Percentiles rank a stretch among this genome's conserved stretches.
These are phyloP conservation scores for Fistulinella prunicolor DNA, from an alignment of 768 basidiomycete genomes.

Conservation along the genomic window DNA sequence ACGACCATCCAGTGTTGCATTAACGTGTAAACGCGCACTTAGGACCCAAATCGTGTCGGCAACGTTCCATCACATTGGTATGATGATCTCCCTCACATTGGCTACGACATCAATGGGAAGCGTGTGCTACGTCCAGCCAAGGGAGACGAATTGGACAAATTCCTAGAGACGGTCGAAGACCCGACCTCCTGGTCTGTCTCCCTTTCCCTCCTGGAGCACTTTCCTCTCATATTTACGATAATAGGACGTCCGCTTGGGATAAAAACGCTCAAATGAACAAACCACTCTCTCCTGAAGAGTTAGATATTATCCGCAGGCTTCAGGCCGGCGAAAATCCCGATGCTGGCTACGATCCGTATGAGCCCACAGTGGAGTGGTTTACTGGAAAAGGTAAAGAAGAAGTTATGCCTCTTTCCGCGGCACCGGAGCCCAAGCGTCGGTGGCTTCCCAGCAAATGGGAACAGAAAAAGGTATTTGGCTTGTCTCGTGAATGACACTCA, in stretches of 20 bases:
- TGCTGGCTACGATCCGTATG: slow-evolving; percentile 85
- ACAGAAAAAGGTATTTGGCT: slow-evolving; percentile 81
- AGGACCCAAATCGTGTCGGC: slow-evolving; percentile 95
- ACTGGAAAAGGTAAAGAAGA: slow-evolving; percentile 95
- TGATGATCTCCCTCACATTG: slow-evolving; percentile 98
- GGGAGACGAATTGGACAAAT: slow-evolving; percentile 97
- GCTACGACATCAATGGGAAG: slow-evolving; percentile 94
- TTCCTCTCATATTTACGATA: slow-evolving; percentile 2
- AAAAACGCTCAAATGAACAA: slow-evolving; percentile 83
- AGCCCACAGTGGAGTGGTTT: slow-evolving; percentile 95
- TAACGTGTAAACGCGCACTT: slow-evolving; percentile 12
- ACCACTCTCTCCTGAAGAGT: slow-evolving; percentile 82
- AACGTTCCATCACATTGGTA: slow-evolving; percentile 98
- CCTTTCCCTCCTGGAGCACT: background rate
- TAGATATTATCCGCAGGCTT: slow-evolving; percentile 92
- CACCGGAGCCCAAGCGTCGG: slow-evolving; percentile 92
- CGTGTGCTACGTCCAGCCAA: slow-evolving; percentile 90
- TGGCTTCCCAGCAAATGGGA: slow-evolving; percentile 99
- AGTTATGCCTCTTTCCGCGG: slow-evolving; percentile 86
- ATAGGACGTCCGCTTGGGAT: slow-evolving; percentile 91
- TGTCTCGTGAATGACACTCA: background rate
- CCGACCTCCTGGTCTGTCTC: slow-evolving; percentile 74
- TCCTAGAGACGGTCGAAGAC: slow-evolving; percentile 90
- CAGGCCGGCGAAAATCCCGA: slow-evolving; percentile 92
- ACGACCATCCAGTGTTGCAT: background rate